phyloP scores from a whole-genome alignment of 2,329 filamentous ascomycete species.

The Pseudogymnoascus sp. region DNA sequence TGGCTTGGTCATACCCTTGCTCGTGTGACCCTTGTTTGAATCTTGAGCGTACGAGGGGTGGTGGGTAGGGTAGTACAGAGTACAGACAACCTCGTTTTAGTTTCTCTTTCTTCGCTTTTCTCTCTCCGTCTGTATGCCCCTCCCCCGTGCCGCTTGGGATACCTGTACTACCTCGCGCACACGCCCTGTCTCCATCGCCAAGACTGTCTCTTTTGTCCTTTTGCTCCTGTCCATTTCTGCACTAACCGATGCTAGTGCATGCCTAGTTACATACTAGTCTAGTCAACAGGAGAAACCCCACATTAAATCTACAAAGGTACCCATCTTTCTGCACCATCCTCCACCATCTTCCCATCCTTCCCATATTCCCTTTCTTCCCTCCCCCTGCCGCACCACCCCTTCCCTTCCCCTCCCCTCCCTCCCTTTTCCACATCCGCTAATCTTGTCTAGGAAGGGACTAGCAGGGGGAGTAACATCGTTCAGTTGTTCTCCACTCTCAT shows the following conservation, averaged over 20 bases:
- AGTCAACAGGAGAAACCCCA: too few relatives aligned
- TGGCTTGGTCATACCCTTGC: neutral
- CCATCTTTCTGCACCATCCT: neutral
- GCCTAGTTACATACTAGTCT: neutral
- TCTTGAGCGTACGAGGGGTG: neutral
- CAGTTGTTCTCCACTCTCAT: too few relatives aligned
- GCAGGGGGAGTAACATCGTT: neutral
- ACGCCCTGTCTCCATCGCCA: neutral
- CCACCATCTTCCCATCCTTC: neutral
- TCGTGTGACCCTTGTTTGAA: neutral
- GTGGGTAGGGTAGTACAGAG: neutral
- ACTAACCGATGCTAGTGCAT: neutral
- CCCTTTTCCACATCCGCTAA: neutral
- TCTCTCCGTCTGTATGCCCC: neutral
- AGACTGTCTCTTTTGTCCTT: neutral
- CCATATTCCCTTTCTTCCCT: neutral
- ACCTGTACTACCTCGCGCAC: neutral
- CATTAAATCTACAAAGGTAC: neutral
- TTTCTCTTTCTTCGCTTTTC: neutral
- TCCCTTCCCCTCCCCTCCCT: neutral
- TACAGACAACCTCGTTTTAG: too few relatives aligned
- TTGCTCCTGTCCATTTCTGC: neutral
- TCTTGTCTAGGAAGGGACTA: neutral
- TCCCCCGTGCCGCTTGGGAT: neutral
- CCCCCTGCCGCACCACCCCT: neutral